These are phyloP conservation scores for Tolypocladium guangdongense DNA, from an alignment of 2,329 filamentous ascomycete species.

Conservation along the genomic window DNA sequence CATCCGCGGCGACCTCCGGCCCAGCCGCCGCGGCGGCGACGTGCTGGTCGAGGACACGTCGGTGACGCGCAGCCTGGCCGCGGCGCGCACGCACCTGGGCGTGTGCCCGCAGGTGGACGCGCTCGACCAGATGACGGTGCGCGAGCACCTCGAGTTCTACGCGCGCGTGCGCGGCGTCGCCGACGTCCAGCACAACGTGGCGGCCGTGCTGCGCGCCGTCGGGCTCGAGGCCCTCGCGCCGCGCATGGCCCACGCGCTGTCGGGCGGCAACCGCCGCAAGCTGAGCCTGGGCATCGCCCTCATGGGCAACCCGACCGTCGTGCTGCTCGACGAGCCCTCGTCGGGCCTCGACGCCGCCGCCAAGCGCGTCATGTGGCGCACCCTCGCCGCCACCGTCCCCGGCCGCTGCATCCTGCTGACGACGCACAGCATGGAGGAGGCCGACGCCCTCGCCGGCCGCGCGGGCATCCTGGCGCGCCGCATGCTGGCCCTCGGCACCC, in stretches of 20 bases:
- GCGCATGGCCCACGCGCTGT: conserved; percentile 69
- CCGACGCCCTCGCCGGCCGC: conserved; percentile 72
- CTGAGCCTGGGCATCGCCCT: conserved; percentile 79
- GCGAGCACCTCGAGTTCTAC: conserved; percentile 81
- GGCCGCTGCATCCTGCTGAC: conserved; percentile 80
- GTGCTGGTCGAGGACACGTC: conserved; percentile 71
- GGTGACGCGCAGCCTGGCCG: conserved; percentile 59
- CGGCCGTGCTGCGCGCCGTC: conserved; percentile 68
- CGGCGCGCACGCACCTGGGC: conserved; percentile 68
- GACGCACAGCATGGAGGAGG: conserved; percentile 93
- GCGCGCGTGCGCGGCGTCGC: conserved; percentile 70
- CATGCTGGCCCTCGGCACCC: conserved; percentile 77
- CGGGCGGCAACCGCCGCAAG: conserved; percentile 91
- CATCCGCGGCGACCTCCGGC: conserved; percentile 78
- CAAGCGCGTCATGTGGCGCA: conserved; percentile 90
- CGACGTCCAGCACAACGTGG: conserved; percentile 67
- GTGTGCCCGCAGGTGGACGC: conserved; percentile 86
- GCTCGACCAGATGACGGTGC: conserved; percentile 81
- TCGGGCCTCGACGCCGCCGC: conserved; percentile 84
- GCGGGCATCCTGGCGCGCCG: conserved; percentile 77
- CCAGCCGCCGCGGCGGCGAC: conserved; percentile 60
- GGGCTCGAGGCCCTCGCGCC: conserved; percentile 60
- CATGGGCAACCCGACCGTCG: conserved; percentile 81
- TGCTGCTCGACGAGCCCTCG: conserved; percentile 81
- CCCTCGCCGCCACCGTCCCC: conserved; percentile 59